phyloP scores from a whole-genome alignment of 805 yeast species.

The Zygosaccharomyces pseudorouxii region DNA sequence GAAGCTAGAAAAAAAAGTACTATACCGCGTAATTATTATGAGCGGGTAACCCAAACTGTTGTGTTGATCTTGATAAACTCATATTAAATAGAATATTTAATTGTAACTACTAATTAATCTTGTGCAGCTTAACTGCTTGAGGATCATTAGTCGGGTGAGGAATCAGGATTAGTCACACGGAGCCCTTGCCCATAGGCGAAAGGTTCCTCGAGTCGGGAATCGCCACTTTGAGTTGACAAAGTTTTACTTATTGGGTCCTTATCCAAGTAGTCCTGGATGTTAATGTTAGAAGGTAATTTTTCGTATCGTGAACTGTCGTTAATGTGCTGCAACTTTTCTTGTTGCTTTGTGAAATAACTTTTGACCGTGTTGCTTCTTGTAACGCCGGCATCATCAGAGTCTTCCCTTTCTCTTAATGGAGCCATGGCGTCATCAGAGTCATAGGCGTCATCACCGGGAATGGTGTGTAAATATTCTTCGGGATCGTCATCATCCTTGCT shows the following conservation, averaged over 20 bases:
- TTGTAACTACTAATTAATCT: no score
- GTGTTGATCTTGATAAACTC: neutral
- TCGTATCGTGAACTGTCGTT: conserved; percentile 18
- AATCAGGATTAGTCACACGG: conserved; percentile 32
- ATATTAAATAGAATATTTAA: neutral
- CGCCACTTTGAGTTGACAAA: conserved; percentile 7
- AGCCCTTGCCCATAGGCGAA: conserved; percentile 20
- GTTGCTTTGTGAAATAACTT: conserved; percentile 34
- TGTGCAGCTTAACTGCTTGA: no score
- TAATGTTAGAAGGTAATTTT: conserved; percentile 22
- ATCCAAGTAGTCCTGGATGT: conserved; percentile 18
- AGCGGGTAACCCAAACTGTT: neutral
- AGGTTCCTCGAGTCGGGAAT: conserved; percentile 7
- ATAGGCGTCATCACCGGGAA: conserved; percentile 38
- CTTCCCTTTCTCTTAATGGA: conserved; percentile 27
- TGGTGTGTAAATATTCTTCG: conserved; percentile 27
- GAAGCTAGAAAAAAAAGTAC: neutral
- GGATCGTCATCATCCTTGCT: conserved; percentile 16
- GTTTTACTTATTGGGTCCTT: conserved; percentile 4
- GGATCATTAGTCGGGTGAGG: conserved; percentile 20
- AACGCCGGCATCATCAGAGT: conserved; percentile 4
- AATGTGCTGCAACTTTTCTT: conserved; percentile 27
- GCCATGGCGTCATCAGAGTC: conserved; percentile 35
- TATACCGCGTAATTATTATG: conserved; percentile 1
- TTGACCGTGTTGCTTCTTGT: conserved; percentile 30